phyloP scores from a whole-genome alignment of 495 filamentous ascomycete species.

The Xylaria cubensis region DNA sequence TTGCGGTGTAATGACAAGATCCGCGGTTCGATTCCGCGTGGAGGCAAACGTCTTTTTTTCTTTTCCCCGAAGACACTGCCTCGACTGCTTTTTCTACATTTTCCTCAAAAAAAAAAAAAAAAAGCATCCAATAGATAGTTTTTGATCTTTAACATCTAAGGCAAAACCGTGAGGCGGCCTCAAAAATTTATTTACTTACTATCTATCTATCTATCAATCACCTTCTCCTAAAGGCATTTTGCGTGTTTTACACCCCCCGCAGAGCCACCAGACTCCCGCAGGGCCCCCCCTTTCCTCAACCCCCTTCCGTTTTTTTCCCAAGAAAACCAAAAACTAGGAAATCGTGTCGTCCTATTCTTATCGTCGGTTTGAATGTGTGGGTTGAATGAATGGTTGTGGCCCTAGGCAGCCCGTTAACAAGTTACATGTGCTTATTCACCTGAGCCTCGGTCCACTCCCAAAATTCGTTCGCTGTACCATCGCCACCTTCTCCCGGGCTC shows the following conservation, averaged over 20 bases:
- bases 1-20: slow-evolving; percentile 31
- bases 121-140: neutral
- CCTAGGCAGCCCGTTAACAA: neutral
- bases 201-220: neutral
- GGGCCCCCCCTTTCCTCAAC: no score
- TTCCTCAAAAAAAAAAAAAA: no score
- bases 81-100: no score
- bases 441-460: slow-evolving; percentile 52
- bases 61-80: neutral
- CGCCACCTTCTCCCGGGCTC: slow-evolving; percentile 43
- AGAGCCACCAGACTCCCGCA: neutral
- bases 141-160: neutral
- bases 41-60: slow-evolving; percentile 15
- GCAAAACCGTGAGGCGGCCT: neutral
- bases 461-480: slow-evolving; percentile 44
- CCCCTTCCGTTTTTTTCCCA: neutral
- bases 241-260: neutral
- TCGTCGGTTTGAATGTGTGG: neutral
- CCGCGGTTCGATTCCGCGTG: slow-evolving; percentile 33
- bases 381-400: neutral
- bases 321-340: no score
- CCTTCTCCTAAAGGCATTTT: no score
- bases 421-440: slow-evolving; percentile 29
- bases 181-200: neutral
- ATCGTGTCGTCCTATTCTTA: no score